Evolutionary conservation across 192 early-diverging fungal species (phyloP).

Genomic region (Phlyctochytrium planicorne): DNA sequence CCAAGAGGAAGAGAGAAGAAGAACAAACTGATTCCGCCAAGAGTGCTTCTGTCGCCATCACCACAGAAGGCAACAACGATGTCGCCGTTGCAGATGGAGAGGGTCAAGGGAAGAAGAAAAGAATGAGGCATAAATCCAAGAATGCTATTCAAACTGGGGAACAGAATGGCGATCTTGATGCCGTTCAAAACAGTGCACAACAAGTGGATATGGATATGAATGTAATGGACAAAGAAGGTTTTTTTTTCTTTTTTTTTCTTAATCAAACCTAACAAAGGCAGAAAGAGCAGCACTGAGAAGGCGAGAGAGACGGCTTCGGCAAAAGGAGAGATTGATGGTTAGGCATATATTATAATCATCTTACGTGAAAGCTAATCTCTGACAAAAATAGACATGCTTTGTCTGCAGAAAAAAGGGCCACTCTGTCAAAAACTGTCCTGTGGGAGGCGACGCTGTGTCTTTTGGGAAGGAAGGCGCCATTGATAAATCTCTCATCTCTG

Average conservation of each 20-base stretch:
- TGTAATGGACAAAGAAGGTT: neutral
- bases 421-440: constrained; percentile 78
- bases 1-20: constrained; percentile 27
- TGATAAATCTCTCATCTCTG: neutral
- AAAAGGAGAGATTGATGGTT: constrained; percentile 43
- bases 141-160: neutral
- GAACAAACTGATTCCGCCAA: too few species aligned
- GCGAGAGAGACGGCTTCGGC: constrained; percentile 33
- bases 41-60: constrained; percentile 3
- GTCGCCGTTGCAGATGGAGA: neutral
- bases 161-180: neutral
- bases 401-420: constrained; percentile 83
- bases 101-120: neutral
- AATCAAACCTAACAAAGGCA: constrained; percentile 10
- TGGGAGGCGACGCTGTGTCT: constrained; percentile 19
- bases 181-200: too few species aligned
- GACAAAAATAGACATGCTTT: constrained; percentile 67
- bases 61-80: neutral
- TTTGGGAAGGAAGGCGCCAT: constrained; percentile 35
- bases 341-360: neutral
- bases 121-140: constrained; percentile 24
- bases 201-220: neutral
- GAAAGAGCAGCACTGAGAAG: constrained; percentile 42
- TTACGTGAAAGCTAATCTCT: neutral
- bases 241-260: neutral